Base-by-base conservation (phyloP, 2,329 filamentous ascomycete genomes). In the Pochonia chlamydosporia region DNA sequence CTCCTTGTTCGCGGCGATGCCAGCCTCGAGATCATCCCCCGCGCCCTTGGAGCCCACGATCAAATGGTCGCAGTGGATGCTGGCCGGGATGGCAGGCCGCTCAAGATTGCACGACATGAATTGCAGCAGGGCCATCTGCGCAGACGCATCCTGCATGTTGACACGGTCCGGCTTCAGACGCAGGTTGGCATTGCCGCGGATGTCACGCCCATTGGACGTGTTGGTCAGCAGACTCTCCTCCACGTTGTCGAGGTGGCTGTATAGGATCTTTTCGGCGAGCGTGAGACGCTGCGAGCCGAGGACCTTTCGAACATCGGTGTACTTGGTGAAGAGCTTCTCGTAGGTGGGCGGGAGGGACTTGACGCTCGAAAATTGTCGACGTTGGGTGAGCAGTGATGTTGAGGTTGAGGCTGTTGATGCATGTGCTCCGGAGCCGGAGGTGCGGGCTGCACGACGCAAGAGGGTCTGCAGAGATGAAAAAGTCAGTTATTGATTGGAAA, bases 51-150 rank as follows among this genome's bases (percentile, higher is more conserved):
- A 85, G 48, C 92, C 93, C 25, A 97, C 92, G 70, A 99, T 97
- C 83, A 99, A 85, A 68, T 99, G 93, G 72, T 99, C 93, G 70
- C 93, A 99, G 73, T 99, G 93, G 58, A 97, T 96, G 66, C 91
- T 96, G 42, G 93, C 92, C 10, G 93, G 93, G 43, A 99, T 92
- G 9, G 91, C 91, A 2, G 93, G 96, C 50, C 82, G 82, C 24
- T 86, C 87, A 46, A 99, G 78, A 47, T 89, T 88, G 68, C 93
- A 99, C 24, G 88, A 89, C 92, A 99, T 99, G 77, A 99, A 99
- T 70, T 99, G 93, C 58, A 99, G 74, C 54, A 99, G 74, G 2
- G 93, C 93, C 93, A 99, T 99, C 73, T 99, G 93, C 5, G 93
- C 93, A 25, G 89, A 96, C 13, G 93, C 93, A 74, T 99, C 93